Conservation (phyloP, 805 yeast genomes). For the Nakazawaea pomicola region DNA sequence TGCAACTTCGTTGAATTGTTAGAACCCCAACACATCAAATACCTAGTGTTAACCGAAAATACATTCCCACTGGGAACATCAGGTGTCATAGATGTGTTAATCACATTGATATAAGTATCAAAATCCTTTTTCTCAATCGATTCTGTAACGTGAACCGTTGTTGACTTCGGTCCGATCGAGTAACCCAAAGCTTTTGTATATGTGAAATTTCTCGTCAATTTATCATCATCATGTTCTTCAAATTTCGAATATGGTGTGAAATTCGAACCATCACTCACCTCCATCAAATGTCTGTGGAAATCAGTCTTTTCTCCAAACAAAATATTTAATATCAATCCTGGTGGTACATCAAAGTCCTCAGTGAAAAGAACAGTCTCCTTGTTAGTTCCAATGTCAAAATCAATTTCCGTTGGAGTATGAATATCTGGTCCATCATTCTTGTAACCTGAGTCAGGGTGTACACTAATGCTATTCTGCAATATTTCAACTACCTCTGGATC, state of each 20-base stretch:
- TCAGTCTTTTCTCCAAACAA: slow-evolving; percentile 59
- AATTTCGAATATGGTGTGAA: slow-evolving; percentile 34
- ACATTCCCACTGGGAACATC: slow-evolving; percentile 91
- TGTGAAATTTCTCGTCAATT: slow-evolving; percentile 44
- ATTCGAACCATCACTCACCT: slow-evolving; percentile 42
- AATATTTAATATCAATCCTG: slow-evolving; percentile 68
- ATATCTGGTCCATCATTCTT: slow-evolving; percentile 58
- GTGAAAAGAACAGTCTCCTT: slow-evolving; percentile 47
- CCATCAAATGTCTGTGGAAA: slow-evolving; percentile 33
- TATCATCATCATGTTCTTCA: slow-evolving; percentile 30
- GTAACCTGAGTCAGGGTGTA: slow-evolving; percentile 33
- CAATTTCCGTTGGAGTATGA: slow-evolving; percentile 54
- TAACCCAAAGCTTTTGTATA: slow-evolving; percentile 74
- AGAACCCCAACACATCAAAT: slow-evolving; percentile 69
- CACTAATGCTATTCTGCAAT: slow-evolving; percentile 25
- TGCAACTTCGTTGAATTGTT: slow-evolving; percentile 53
- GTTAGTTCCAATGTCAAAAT: slow-evolving; percentile 36
- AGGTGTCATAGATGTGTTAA: slow-evolving; percentile 72
- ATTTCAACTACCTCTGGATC: slow-evolving; percentile 13
- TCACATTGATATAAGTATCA: slow-evolving; percentile 50
- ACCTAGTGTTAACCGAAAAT: slow-evolving; percentile 71
- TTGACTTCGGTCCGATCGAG: slow-evolving; percentile 90
- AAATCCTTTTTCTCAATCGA: slow-evolving; percentile 50
- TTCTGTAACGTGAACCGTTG: slow-evolving; percentile 61
- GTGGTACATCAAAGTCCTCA: slow-evolving; percentile 58